Evolutionary conservation across 2,329 filamentous ascomycete genomes (phyloP).

Genomic region (Mycosphaerelloides madeirae): DNA sequence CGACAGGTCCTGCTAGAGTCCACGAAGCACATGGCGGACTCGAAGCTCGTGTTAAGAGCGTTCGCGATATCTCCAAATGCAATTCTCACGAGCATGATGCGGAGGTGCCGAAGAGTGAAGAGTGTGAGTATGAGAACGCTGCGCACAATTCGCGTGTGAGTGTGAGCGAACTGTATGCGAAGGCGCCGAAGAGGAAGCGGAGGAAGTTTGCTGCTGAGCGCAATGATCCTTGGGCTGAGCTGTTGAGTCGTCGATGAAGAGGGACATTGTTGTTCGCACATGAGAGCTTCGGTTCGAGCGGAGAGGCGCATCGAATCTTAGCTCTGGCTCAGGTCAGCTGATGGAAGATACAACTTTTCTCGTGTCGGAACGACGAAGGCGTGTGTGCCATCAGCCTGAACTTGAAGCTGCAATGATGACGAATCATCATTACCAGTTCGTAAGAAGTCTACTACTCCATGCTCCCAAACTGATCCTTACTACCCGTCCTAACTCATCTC

Average conservation of each 20-base stretch:
- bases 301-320: too few species aligned
- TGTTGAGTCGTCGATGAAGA: not conserved
- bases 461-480: not conserved
- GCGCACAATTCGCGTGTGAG: too few species aligned
- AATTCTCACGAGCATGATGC: constrained; percentile 14
- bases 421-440: too few species aligned
- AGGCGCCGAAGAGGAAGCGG: not conserved
- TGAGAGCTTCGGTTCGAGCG: not conserved
- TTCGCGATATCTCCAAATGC: not conserved
- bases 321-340: too few species aligned
- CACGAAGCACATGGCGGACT: not conserved
- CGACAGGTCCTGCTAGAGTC: not conserved
- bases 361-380: too few species aligned
- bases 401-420: too few species aligned
- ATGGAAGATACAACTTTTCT: too few species aligned
- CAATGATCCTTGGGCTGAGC: not conserved
- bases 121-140: not conserved
- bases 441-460: not conserved
- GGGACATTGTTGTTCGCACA: not conserved
- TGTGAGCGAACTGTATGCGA: too few species aligned
- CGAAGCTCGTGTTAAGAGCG: not conserved
- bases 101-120: not conserved
- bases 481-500: too few species aligned
- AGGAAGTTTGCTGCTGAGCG: not conserved
- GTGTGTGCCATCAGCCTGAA: too few species aligned